Evolutionary conservation across 805 yeast genomes (phyloP), one percentile per base, ranked within the genome.

Genomic region (Yarrowia sp.): DNA sequence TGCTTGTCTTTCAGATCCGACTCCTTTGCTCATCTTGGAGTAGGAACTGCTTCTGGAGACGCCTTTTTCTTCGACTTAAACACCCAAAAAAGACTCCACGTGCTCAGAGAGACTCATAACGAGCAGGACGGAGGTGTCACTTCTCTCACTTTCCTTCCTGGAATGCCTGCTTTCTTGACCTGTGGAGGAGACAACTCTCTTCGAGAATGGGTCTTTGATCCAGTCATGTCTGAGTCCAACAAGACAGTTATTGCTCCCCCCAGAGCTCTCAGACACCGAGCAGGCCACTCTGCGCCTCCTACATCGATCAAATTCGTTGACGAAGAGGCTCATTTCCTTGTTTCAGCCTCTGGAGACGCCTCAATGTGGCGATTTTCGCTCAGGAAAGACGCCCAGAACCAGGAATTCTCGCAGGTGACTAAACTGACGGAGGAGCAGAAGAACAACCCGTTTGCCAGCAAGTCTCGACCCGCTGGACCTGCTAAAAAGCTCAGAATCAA

Each of bases 251-350:
- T 89, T 5, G 84, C 92, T 11, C 96, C 97, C 1, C 98, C 99
- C 47, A 86, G 99, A 72, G 85, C 87, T 67, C 80, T 96, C 71
- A 85, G 99, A 74, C 89, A 96, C 0, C 84, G 99, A 73, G 98
- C 98, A 71, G 99, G 99, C n/a, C 99, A 95, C 74, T 85, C 96
- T 4, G 88, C 89, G 35, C 96, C 99, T 3, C 96, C 98, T 2
- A 81, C 88, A 0, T 73, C 84, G 5, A 84, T 95, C 44, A 78
- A 79, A 28, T 95, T 95, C 75, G 90, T 96, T 5, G 88, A 89
- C 70, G 86, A 85, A 58, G 85, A 85, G 53, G 86, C 96, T 1
- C 99, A 96, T 76, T 90, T 86, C 75, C 73, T 96, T 10, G 81
- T 90, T 64, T 90, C 97, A 62, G 96, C 96, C 1, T 90, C 98